Evolutionary conservation across 1,284 basidiomycete species (phyloP).

Genomic region (Hymenochaete sp.): DNA sequence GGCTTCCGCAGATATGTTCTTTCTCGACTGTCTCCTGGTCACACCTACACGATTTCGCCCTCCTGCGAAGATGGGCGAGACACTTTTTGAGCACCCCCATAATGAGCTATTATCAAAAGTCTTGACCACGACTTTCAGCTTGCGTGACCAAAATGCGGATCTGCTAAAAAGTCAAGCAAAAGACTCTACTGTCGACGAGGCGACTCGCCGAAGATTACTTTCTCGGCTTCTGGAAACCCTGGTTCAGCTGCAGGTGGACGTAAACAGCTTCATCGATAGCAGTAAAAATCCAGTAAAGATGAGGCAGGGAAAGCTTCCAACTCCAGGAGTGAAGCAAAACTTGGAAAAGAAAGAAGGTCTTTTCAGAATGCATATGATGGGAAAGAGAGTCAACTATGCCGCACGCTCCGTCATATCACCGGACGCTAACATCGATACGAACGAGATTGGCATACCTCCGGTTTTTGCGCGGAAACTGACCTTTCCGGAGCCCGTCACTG

Average conservation of each 20-base stretch:
- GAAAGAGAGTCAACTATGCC: conserved; percentile 99
- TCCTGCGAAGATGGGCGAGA: conserved; percentile 87
- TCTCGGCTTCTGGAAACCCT: conserved; percentile 72
- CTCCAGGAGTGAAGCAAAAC: conserved; percentile 91
- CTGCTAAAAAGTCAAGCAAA: conserved; percentile 59
- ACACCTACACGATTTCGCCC: conserved; percentile 96
- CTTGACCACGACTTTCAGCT: conserved; percentile 72
- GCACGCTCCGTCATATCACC: conserved; percentile 99
- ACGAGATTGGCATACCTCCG: conserved; percentile 97
- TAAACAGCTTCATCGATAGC: conserved; percentile 97
- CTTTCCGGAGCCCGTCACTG: conserved; percentile 95
- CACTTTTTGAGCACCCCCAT: conserved; percentile 92
- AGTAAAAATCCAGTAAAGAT: conserved; percentile 87
- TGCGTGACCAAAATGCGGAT: conserved; percentile 71
- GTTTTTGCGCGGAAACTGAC: conserved; percentile 97
- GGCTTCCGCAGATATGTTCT: conserved; percentile 93
- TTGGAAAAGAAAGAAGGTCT: conserved; percentile 99
- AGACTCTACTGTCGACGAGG: conserved; percentile 45
- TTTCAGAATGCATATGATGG: conserved; percentile 99
- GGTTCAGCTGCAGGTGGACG: conserved; percentile 88
- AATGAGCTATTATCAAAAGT: conserved; percentile 89
- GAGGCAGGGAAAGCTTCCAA: conserved; percentile 87
- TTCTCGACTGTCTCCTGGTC: conserved; percentile 88
- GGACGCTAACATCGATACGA: conserved; percentile 98
- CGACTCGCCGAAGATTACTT: conserved; percentile 49